phyloP scores from a whole-genome alignment of 176 grass and related monocot genomes.

The Aegilops speltoides region DNA sequence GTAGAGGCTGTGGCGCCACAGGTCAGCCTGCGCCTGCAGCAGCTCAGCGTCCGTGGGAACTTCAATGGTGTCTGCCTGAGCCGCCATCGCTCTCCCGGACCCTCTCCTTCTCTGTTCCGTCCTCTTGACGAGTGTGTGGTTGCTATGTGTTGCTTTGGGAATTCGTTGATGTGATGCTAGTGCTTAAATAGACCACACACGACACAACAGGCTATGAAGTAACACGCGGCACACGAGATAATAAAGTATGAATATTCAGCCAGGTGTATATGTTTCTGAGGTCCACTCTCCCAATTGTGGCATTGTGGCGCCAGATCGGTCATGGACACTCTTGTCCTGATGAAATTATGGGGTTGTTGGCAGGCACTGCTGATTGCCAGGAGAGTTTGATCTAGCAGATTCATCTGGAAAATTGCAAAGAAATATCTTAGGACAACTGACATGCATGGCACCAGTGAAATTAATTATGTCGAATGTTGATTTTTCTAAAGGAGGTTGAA shows the following conservation, averaged over 20 bases:
- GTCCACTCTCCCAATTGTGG: background rate
- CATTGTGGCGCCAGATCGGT: background rate
- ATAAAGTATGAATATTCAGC: background rate
- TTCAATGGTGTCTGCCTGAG: background rate
- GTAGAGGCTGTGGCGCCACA: slow-evolving; percentile 8
- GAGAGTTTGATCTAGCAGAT: background rate
- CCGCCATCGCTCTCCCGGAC: background rate
- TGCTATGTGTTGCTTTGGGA: background rate
- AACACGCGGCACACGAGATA: background rate
- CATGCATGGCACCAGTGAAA: background rate
- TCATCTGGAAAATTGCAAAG: background rate
- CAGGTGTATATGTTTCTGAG: background rate
- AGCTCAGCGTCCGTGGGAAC: slow-evolving; percentile 3
- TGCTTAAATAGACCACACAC: background rate
- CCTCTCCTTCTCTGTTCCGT: background rate
- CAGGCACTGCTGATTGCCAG: background rate
- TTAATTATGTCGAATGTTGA: background rate
- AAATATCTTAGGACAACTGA: background rate
- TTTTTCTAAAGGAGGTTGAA: no score
- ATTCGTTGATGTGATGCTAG: background rate
- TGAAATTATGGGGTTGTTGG: background rate
- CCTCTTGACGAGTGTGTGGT: background rate
- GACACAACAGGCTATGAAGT: no score
- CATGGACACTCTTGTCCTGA: background rate
- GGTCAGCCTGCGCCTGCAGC: background rate